Conservation (phyloP, 176 grass and related monocot species). For the Cocos nucifera region DNA sequence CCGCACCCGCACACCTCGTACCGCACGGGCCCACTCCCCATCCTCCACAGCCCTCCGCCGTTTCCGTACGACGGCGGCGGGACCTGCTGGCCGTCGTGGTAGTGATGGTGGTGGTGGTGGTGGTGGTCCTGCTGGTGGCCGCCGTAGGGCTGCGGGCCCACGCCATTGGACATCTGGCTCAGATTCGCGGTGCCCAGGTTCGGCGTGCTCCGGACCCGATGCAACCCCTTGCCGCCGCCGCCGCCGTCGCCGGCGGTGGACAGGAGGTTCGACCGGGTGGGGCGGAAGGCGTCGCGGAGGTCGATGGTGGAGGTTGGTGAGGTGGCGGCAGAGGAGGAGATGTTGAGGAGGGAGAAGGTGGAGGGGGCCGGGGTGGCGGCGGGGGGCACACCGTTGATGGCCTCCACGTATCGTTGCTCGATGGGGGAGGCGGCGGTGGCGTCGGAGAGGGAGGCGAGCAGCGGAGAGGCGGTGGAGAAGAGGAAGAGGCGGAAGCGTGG, state of each 20-base stretch:
- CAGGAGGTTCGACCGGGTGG: background rate
- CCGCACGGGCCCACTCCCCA: slow-evolving; percentile 2
- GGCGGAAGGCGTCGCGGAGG: background rate
- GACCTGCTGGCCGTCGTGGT: background rate
- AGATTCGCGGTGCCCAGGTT: slow-evolving; percentile 28
- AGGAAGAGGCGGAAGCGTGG: slow-evolving; percentile 22
- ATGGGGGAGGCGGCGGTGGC: slow-evolving; percentile 12
- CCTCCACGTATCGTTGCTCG: slow-evolving; percentile 26
- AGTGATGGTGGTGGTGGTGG: background rate
- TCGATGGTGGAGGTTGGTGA: slow-evolving; percentile 40
- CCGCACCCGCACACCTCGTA: slow-evolving; percentile 24
- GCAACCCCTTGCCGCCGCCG: slow-evolving; percentile 17
- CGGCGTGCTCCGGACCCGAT: slow-evolving; percentile 51
- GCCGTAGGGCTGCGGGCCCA: background rate
- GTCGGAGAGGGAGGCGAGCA: background rate
- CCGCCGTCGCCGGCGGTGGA: background rate
- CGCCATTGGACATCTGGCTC: background rate
- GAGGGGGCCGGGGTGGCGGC: slow-evolving; percentile 6
- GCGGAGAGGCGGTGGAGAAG: background rate
- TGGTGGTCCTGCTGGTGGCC: slow-evolving; percentile 12
- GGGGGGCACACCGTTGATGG: slow-evolving; percentile 21
- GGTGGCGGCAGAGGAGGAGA: slow-evolving; percentile 27
- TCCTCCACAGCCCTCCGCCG: background rate
- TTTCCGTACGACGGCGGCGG: too few relatives aligned
- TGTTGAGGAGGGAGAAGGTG: slow-evolving; percentile 4